Conservation (phyloP, 2,329 filamentous ascomycete genomes). For the Tolypocladium ovalisporum region DNA sequence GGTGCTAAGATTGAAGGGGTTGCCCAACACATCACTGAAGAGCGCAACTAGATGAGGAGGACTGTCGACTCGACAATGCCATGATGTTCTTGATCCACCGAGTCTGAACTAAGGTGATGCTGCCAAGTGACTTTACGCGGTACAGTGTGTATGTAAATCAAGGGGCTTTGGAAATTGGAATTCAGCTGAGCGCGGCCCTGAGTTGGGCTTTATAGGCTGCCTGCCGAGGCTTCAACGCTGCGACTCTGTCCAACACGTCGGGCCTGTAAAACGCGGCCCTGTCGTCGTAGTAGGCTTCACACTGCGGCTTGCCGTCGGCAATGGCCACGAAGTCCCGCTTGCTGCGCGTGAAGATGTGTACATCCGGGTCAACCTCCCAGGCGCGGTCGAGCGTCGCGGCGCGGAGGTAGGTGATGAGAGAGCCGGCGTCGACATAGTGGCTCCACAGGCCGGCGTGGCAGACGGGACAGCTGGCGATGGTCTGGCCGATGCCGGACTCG, state of each 20-base stretch:
- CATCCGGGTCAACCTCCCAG: constrained; percentile 27
- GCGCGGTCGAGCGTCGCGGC: constrained; percentile 32
- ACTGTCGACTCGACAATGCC: not conserved
- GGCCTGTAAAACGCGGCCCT: constrained; percentile 19
- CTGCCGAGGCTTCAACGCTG: constrained; percentile 11
- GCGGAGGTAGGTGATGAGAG: constrained; percentile 24
- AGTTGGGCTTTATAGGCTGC: constrained; percentile 9
- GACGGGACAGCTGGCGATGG: constrained; percentile 28
- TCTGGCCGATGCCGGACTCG: constrained; percentile 27
- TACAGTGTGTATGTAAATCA: too few relatives aligned
- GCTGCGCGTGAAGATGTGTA: constrained; percentile 31
- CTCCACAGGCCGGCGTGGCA: constrained; percentile 30
- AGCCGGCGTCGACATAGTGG: constrained; percentile 24
- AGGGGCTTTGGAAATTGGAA: not conserved
- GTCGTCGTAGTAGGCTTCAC: constrained; percentile 23
- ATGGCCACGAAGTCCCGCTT: constrained; percentile 27
- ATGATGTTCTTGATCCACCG: not conserved
- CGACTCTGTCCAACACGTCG: constrained; percentile 19
- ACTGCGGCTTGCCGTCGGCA: constrained; percentile 22
- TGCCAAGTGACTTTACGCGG: not conserved
- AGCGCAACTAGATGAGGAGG: not conserved
- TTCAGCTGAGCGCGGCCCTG: constrained; percentile 3
- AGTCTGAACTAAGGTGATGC: not conserved
- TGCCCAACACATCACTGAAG: not conserved
- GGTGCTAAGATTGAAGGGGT: not conserved